These are phyloP conservation scores for Cercospora zeae-maydis DNA, from an alignment of 2,329 filamentous ascomycete genomes.

Conservation along the genomic window DNA sequence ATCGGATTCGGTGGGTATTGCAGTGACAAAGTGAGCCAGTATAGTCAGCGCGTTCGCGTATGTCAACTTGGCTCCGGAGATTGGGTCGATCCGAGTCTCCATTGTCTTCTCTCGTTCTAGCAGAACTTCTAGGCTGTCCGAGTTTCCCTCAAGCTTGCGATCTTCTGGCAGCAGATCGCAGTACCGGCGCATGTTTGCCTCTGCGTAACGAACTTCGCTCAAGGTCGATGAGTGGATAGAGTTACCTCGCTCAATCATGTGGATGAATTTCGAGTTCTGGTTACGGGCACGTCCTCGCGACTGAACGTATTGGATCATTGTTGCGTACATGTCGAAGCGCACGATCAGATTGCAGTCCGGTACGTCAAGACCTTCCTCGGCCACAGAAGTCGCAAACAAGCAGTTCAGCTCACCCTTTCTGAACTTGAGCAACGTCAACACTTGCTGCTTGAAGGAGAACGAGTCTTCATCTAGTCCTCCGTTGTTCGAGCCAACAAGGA, in stretches of 20 bases:
- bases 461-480: conserved; percentile 49
- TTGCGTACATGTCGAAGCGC: conserved; percentile 81
- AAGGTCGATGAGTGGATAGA: conserved; percentile 55
- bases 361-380: conserved; percentile 64
- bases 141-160: conserved; percentile 61
- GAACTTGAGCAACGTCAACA: conserved; percentile 66
- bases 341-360: conserved; percentile 64
- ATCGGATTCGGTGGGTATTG: conserved; percentile 57
- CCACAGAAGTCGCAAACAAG: conserved; percentile 62
- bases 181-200: conserved; percentile 65
- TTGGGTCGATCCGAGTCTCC: conserved; percentile 57
- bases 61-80: conserved; percentile 73
- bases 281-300: conserved; percentile 84
- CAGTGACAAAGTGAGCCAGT: conserved; percentile 69
- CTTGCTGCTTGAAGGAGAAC: conserved; percentile 69
- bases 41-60: conserved; percentile 70
- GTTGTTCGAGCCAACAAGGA: conserved; percentile 60
- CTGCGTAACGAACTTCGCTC: conserved; percentile 57
- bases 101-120: conserved; percentile 49
- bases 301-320: conserved; percentile 92
- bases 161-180: conserved; percentile 72
- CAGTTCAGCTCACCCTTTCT: conserved; percentile 58
- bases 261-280: conserved; percentile 71
- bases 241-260: conserved; percentile 76
- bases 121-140: conserved; percentile 53